Conservation (phyloP, 148 eudicot species). For the Polygonum maritimum region DNA sequence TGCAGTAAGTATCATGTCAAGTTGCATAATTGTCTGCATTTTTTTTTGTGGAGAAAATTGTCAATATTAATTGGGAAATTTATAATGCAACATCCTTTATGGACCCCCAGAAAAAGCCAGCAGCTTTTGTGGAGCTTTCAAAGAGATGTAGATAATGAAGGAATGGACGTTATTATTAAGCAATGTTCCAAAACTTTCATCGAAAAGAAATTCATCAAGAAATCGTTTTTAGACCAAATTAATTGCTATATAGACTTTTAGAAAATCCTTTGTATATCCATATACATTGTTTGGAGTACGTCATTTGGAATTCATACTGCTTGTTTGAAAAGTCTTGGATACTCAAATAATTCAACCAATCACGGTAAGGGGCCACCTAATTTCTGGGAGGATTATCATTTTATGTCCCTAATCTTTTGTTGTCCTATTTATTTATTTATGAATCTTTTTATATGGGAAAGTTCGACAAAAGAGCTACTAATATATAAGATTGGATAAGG, state of each 20-base stretch:
- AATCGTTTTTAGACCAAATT: neutral
- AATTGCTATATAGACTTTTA: neutral
- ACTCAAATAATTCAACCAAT: neutral
- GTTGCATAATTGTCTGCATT: neutral
- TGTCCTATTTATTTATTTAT: no score
- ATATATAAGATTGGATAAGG: no score
- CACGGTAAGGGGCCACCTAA: neutral
- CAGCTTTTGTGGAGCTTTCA: neutral
- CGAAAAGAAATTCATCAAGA: neutral
- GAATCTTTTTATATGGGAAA: no score
- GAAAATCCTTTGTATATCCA: neutral
- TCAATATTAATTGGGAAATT: neutral
- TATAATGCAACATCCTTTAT: neutral
- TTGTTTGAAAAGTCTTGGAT: neutral
- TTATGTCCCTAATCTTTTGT: neutral
- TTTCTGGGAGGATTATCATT: neutral
- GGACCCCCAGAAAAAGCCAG: neutral
- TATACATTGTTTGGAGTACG: neutral
- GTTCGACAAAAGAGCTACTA: no score
- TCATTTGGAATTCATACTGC: neutral
- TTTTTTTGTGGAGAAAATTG: neutral
- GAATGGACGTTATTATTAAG: neutral
- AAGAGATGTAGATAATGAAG: neutral
- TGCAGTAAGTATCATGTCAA: neutral
- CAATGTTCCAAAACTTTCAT: neutral